phyloP scores from a whole-genome alignment of 805 yeast species.

The Candida pini region DNA sequence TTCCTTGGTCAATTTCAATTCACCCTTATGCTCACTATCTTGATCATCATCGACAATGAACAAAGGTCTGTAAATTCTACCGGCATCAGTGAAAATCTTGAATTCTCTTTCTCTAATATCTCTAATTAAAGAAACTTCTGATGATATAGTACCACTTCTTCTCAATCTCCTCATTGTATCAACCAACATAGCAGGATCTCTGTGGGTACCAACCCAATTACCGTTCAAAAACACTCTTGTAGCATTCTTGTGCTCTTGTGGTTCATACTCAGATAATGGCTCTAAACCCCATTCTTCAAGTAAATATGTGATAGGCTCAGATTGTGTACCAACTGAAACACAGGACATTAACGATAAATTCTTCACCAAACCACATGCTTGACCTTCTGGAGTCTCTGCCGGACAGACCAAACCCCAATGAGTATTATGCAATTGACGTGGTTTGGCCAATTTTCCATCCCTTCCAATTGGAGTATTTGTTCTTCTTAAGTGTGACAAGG shows the following conservation, averaged over 20 bases:
- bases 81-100: conserved; percentile 96
- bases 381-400: conserved; percentile 99
- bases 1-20: conserved; percentile 76
- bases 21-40: conserved; percentile 63
- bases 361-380: conserved; percentile 98
- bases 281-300: conserved; percentile 99
- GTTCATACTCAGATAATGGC: conserved; percentile 92
- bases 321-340: conserved; percentile 96
- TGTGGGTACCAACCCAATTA: conserved; percentile 98
- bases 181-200: conserved; percentile 90
- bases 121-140: conserved; percentile 94
- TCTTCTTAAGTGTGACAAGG: conserved; percentile 96
- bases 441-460: conserved; percentile 98
- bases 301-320: conserved; percentile 88
- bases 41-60: conserved; percentile 88
- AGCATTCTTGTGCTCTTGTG: conserved; percentile 84
- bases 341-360: conserved; percentile 95
- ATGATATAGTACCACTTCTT: conserved; percentile 91
- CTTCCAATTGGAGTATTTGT: conserved; percentile 99
- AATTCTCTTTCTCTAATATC: conserved; percentile 96
- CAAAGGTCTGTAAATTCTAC: conserved; percentile 95
- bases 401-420: conserved; percentile 99
- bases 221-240: conserved; percentile 96
- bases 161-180: conserved; percentile 87
- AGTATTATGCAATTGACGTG: conserved; percentile 97